Conservation (phyloP, 768 basidiomycete genomes). For the Ephemerocybe angulata region DNA sequence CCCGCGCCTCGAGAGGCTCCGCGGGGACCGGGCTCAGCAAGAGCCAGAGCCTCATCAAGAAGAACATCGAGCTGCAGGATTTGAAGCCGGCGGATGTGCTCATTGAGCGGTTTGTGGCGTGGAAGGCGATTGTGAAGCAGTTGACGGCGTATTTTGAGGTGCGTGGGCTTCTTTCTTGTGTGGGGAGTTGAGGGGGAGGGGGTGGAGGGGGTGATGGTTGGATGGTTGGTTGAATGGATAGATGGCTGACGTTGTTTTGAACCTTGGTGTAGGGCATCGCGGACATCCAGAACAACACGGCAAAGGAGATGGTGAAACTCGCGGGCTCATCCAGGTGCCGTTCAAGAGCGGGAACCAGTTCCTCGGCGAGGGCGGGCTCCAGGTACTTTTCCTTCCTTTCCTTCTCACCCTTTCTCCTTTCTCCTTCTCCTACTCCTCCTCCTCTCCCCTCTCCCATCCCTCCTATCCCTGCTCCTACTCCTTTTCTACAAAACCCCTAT, state of each 20-base stretch:
- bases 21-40: too few species aligned
- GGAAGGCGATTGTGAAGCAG: slow-evolving; percentile 97
- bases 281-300: slow-evolving; percentile 94
- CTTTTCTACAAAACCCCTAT: not conserved
- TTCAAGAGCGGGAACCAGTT: slow-evolving; percentile 96
- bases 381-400: slow-evolving; percentile 47
- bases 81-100: slow-evolving; percentile 92
- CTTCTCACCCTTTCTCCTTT: not conserved
- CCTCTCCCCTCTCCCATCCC: not conserved
- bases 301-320: slow-evolving; percentile 88
- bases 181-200: too few species aligned
- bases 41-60: slow-evolving; percentile 93
- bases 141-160: slow-evolving; percentile 88
- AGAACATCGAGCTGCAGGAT: slow-evolving; percentile 87
- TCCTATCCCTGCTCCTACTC: not conserved
- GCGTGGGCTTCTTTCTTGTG: slow-evolving; percentile 6
- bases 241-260: too few species aligned
- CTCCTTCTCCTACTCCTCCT: not conserved
- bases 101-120: slow-evolving; percentile 90
- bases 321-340: slow-evolving; percentile 94
- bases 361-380: slow-evolving; percentile 93
- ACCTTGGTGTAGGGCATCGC: slow-evolving; percentile 40
- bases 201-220: too few species aligned
- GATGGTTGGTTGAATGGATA: too few species aligned
- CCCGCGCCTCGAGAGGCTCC: not conserved